phyloP scores from a whole-genome alignment of 73 alveolate species.

The Tetrahymena malaccensis region DNA sequence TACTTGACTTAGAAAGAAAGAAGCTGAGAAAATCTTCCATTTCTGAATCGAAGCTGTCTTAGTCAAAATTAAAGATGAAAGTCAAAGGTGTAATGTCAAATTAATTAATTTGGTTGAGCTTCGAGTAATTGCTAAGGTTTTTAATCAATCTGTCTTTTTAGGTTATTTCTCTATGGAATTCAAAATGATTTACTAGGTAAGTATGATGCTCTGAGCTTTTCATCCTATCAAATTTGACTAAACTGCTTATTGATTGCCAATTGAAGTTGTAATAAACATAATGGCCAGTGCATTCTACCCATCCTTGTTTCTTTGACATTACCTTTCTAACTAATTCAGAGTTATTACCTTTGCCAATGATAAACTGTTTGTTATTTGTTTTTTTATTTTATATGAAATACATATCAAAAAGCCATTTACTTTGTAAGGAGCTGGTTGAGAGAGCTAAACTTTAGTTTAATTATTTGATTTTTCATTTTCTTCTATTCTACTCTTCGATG shows the following conservation, averaged over 20 bases:
- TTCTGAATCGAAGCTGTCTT: background rate
- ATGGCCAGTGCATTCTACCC: background rate
- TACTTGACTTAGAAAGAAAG: background rate
- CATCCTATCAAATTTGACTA: background rate
- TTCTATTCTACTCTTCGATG: background rate
- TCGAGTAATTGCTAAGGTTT: background rate
- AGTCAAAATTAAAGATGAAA: background rate
- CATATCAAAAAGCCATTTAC: background rate
- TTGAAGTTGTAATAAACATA: background rate
- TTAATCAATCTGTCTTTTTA: background rate
- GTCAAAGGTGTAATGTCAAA: background rate
- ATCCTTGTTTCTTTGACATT: background rate
- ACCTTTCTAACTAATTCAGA: background rate
- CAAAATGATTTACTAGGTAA: background rate
- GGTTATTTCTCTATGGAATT: background rate
- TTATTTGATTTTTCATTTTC: background rate
- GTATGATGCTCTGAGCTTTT: background rate
- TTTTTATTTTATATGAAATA: background rate
- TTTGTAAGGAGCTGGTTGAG: background rate
- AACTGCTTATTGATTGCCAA: background rate
- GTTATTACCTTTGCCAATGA: background rate
- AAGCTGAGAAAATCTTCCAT: background rate
- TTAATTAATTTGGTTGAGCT: background rate
- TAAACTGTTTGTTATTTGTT: background rate
- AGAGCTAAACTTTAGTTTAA: background rate